phyloP scores from a whole-genome alignment of 2,329 filamentous ascomycete species.

The Colletotrichum tabaci region DNA sequence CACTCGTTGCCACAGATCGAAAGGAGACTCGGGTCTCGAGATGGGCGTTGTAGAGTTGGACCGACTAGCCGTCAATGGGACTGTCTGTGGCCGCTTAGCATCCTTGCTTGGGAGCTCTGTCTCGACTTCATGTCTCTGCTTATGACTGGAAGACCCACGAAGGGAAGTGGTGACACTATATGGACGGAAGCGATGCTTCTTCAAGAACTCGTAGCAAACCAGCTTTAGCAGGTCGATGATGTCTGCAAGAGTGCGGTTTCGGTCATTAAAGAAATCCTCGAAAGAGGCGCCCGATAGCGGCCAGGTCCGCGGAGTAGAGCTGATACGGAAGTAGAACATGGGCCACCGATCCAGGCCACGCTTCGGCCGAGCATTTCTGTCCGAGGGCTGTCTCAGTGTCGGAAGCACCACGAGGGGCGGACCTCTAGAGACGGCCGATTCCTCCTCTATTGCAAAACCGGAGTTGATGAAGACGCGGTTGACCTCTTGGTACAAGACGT shows the following conservation, averaged over 20 bases:
- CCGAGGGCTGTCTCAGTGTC: slow-evolving; percentile 58
- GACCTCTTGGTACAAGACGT: slow-evolving; percentile 81
- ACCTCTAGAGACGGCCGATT: slow-evolving; percentile 53
- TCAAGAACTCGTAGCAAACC: slow-evolving; percentile 82
- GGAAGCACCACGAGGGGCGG: slow-evolving; percentile 57
- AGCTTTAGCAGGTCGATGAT: slow-evolving; percentile 77
- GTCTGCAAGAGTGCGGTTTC: slow-evolving; percentile 61
- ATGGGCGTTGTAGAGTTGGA: slow-evolving; percentile 30
- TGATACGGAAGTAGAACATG: slow-evolving; percentile 87
- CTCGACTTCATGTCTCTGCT: neutral
- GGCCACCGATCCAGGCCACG: slow-evolving; percentile 87
- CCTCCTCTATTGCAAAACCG: slow-evolving; percentile 78
- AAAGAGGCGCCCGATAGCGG: slow-evolving; percentile 25
- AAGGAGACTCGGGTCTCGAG: slow-evolving; percentile 47
- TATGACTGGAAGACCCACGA: neutral
- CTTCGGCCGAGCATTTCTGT: slow-evolving; percentile 64
- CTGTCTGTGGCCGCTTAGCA: neutral
- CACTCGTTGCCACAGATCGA: slow-evolving; percentile 57
- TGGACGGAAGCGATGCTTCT: slow-evolving; percentile 78
- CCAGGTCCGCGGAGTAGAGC: slow-evolving; percentile 42
- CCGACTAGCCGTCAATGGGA: slow-evolving; percentile 14
- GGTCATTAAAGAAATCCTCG: slow-evolving; percentile 60
- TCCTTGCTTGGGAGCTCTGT: neutral
- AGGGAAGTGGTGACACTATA: slow-evolving; percentile 49
- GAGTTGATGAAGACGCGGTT: slow-evolving; percentile 85